These are phyloP conservation scores for Podospora fimiseda DNA, from an alignment of 495 filamentous ascomycete genomes.

Conservation along the genomic window DNA sequence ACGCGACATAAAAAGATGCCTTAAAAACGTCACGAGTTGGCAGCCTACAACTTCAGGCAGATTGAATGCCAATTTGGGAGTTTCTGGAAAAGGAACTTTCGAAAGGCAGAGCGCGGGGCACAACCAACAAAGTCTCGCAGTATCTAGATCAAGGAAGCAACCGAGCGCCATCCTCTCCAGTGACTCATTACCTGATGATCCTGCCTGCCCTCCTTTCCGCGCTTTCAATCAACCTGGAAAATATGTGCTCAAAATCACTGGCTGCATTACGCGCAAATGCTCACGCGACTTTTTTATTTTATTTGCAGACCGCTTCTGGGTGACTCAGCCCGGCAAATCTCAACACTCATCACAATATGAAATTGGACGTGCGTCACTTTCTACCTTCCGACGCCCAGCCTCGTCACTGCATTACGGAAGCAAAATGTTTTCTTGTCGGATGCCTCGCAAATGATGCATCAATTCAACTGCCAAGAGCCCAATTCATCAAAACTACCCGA, in stretches of 20 bases:
- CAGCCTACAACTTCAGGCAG: background rate
- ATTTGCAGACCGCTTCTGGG: background rate
- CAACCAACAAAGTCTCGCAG: constrained; percentile 3
- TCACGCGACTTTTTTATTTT: background rate
- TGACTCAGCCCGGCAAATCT: no score
- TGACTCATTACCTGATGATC: no score
- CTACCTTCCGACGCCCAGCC: background rate
- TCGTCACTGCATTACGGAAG: background rate
- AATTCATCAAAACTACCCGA: no score
- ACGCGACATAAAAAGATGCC: background rate
- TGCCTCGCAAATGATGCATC: no score
- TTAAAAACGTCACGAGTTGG: background rate
- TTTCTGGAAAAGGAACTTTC: background rate
- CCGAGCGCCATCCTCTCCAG: background rate
- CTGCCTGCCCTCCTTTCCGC: no score
- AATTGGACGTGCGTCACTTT: no score
- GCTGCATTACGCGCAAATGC: background rate
- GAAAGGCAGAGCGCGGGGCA: background rate
- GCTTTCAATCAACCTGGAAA: no score
- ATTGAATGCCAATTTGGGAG: no score
- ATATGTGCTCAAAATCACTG: background rate
- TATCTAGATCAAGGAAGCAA: background rate
- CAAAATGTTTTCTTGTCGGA: no score
- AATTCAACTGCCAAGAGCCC: constrained; percentile 1
- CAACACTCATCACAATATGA: no score